These are phyloP conservation scores for Daldinia vernicosa DNA, from an alignment of 495 filamentous ascomycete species.

Conservation along the genomic window DNA sequence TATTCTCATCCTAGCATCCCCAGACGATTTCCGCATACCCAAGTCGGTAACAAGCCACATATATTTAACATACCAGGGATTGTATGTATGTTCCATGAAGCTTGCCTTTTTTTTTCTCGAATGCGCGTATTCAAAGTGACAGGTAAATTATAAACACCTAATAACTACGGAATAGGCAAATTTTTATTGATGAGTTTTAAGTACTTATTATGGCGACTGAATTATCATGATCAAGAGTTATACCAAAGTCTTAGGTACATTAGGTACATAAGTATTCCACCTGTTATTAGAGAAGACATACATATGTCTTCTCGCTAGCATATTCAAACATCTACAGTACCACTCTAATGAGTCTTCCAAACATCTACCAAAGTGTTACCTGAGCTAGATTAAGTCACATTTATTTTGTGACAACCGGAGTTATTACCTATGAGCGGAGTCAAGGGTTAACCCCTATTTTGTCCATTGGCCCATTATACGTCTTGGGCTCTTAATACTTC, in stretches of 20 bases:
- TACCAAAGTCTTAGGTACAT: not conserved
- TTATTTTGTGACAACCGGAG: too few relatives aligned
- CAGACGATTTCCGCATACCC: not conserved
- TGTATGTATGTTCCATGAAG: not conserved
- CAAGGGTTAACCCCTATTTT: too few relatives aligned
- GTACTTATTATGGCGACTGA: not conserved
- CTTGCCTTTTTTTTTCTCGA: not conserved
- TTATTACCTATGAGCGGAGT: too few relatives aligned
- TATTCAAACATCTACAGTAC: not conserved
- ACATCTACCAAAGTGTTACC: not conserved
- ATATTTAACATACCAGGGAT: not conserved
- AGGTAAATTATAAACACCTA: too few relatives aligned
- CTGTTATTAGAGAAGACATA: not conserved
- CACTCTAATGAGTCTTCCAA: not conserved
- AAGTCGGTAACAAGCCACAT: not conserved
- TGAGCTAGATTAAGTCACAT: not conserved
- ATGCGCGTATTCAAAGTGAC: not conserved
- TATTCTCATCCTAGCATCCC: constrained; percentile 17
- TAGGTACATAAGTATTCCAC: not conserved
- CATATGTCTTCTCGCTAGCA: not conserved
- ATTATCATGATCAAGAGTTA: not conserved
- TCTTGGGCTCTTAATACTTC: too few relatives aligned
- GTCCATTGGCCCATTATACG: too few relatives aligned
- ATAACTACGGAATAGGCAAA: too few relatives aligned
- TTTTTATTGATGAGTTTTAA: not conserved